Evolutionary conservation across 306 rosid species (phyloP), one percentile per base, ranked within the genome.

Genomic region (Rubus parviflorus): DNA sequence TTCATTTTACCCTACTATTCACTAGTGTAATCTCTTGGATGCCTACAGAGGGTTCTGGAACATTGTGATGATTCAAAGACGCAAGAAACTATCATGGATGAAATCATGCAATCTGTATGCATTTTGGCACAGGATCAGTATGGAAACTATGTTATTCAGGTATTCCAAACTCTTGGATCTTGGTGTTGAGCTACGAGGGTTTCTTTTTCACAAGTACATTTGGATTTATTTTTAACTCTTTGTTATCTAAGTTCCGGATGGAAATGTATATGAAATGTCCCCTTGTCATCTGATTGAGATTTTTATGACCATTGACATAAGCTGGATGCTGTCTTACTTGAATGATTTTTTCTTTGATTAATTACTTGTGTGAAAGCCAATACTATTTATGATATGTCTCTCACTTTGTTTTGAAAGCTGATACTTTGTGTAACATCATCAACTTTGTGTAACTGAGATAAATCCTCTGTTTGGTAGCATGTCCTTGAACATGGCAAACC

Each of bases 71-170:
- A 92, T 83, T 76, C 77, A 77, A 83, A 86, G 13, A 95, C 97
- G 0, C 97, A 89, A 85, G 83, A 88, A 83, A 83, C 88, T 81
- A 86, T 95, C 79, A 95, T 95, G 99, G 97, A 88, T 49, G 97
- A 95, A 89, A 86, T 95, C 82, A 92, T 95, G 99, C 91, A 87
- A 75, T 87, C 96, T 77, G 96, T 95, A 51, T 88, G 97, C 86
- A 83, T 79, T 75, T 83, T 95, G 84, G 92, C 99, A 38, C 99
- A 88, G 81, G 99, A 95, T 86, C 99, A 95, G 81, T 95, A 90
- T 77, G 99, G 99, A 80, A 95, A 95, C 81, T 95, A 95, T 85
- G 97, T 95, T 71, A 92, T 95, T 83, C 99, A 95, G 98, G 98
- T 94, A 83, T 73, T 25, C 17, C 19, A 62, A 57, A 49, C 77